phyloP scores from a whole-genome alignment of 768 basidiomycete genomes.

The Russula ochroleuca region DNA sequence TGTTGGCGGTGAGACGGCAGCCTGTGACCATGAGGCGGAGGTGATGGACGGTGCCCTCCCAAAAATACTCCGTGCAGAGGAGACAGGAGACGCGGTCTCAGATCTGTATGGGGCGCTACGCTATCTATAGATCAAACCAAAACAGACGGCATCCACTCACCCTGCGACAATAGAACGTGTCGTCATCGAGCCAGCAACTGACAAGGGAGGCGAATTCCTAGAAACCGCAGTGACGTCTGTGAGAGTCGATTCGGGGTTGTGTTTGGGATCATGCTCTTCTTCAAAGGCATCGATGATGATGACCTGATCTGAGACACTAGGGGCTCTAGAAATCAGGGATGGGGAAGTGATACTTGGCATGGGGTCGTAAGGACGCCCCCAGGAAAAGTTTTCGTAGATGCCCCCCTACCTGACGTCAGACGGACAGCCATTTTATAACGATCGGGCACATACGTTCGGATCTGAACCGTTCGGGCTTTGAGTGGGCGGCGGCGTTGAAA shows the following conservation, averaged over 20 bases:
- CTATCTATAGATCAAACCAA: constrained; percentile 1
- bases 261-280: not conserved
- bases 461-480: not conserved
- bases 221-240: not conserved
- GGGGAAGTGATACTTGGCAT: constrained; percentile 10
- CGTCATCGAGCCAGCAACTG: constrained; percentile 6
- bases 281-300: constrained; percentile 1
- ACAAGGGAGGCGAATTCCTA: constrained; percentile 6
- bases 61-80: constrained; percentile 24
- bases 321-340: constrained; percentile 9
- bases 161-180: constrained; percentile 17
- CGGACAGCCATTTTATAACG: not conserved
- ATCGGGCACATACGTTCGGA: not conserved
- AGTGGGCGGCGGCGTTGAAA: not conserved
- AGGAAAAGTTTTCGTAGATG: not conserved
- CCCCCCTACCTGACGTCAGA: constrained; percentile 5
- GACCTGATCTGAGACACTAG: not conserved
- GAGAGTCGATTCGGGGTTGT: not conserved
- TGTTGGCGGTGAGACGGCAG: not conserved
- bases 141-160: constrained; percentile 8
- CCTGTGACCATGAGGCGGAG: not conserved
- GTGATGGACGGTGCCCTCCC: constrained; percentile 2
- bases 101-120: constrained; percentile 19
- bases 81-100: constrained; percentile 15
- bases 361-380: not conserved